Base-by-base conservation (phyloP, 495 filamentous ascomycete species). In the Penicillium lagena region DNA sequence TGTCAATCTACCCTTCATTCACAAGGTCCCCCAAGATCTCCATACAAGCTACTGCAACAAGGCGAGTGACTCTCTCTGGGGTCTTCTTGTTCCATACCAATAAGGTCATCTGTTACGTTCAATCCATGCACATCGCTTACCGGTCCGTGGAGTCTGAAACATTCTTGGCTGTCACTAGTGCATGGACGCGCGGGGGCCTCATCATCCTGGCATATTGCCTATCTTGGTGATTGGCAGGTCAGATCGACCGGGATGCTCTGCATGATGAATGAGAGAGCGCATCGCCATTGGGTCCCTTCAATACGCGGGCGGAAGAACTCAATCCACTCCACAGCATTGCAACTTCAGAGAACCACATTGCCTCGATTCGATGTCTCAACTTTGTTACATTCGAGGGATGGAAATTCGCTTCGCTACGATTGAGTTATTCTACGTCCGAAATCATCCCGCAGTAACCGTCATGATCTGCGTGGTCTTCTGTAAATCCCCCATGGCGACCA, bases 101-200 rank as follows among this genome's bases (percentile, higher is more conserved):
- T 4, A 22, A 6, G 29, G 48, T 52, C 49, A 59, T 48, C 46
- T 43, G 52, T 43, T 39, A 43, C 32, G 35, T 27, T 9, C 17
- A 41, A 37, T 46, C 46, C 42, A 40, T 29, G 37, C 43, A 42
- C 39, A 13, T 43, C 31, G 14, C 32, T 27, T 41, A 22, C 35
- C 40, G 34, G 40, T 37, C 44, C 40, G n/a, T 41, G 45, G 22
- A 36, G 39, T 33, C 41, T 48, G 46, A 59, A 53, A 53, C 49
- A 50, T 48, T 38, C 42, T 37, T 56, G 27, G 28, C 37, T 12
- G 22, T 45, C 28, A 33, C 52, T 55, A 46, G 43, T 51, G 51
- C 47, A 46, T 33, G 37, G 36, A 40, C n/a, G 22, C 44, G 29
- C 36, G 35, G 31, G 7, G 22, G 22, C 22, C 15, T 17, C 22